Base-by-base conservation (phyloP, 2,329 filamentous ascomycete genomes). In the Aspergillus transmontanensis region DNA sequence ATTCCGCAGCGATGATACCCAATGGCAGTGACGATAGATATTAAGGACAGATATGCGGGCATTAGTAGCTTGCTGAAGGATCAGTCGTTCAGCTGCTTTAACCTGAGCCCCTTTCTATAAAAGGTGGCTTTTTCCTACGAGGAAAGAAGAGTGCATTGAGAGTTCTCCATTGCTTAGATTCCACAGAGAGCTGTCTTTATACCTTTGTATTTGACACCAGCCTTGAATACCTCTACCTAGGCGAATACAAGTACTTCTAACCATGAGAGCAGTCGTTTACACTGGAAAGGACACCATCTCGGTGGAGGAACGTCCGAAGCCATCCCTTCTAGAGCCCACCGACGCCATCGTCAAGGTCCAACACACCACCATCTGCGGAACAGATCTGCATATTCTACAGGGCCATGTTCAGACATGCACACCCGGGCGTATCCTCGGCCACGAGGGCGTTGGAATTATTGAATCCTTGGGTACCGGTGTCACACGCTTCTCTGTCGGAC, bases 371-470 rank as follows among this genome's bases (percentile, higher is more conserved):
- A 83, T 84, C 61, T 85, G 84, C 68, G 83, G 83, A 23, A 81
- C 81, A 0, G 84, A 87, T 68, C 72, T 86, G 23, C 85, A 87
- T 68, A 86, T 86, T 59, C 71, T 79, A 45, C 81, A 82, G 59
- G 85, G 84, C 23, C 76, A 86, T 67, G 84, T 87, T 0, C 78
- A 84, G 0, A 82, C 80, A 1, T 81, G 78, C 59, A 67, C 74
- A 3, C 73, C 78, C 0, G 84, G 84, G 12, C 76, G 77, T 0
- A 79, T 84, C 5, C 74, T 86, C 0, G 84, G 84, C 56, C 84
- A 86, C 64, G 84, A 86, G 68, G 84, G 83, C 46, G 81, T 86
- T 1, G 85, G 84, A 2, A 69, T 82, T 0, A 74, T 86, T 26
- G 78, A 83, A 14, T 74, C 79, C 12, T 69, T 79, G 0, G 85